These are phyloP conservation scores for Coemansia sp. DNA, from an alignment of 192 early-diverging fungal species.

Conservation along the genomic window DNA sequence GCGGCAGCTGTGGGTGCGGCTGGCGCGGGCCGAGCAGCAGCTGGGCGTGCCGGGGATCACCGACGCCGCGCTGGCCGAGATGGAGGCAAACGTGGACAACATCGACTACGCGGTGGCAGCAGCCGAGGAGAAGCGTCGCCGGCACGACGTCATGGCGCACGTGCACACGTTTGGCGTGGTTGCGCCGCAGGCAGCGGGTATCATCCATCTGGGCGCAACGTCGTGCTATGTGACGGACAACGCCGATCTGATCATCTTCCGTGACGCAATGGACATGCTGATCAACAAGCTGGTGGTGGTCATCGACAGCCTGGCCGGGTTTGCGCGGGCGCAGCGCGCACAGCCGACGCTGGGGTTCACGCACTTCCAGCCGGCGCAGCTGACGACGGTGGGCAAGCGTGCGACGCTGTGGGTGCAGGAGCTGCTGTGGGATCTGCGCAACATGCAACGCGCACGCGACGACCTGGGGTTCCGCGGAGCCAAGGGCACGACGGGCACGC, in stretches of 20 bases:
- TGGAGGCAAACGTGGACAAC: slow-evolving; percentile 80
- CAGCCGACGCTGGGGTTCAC: slow-evolving; percentile 97
- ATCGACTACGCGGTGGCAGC: slow-evolving; percentile 91
- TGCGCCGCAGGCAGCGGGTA: slow-evolving; percentile 82
- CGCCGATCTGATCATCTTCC: slow-evolving; percentile 97
- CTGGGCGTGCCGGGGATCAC: slow-evolving; percentile 89
- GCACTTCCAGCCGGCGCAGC: slow-evolving; percentile 98
- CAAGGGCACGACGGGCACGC: slow-evolving; percentile 99
- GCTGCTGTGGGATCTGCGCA: slow-evolving; percentile 92
- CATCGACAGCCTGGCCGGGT: slow-evolving; percentile 73
- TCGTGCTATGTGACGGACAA: slow-evolving; percentile 99
- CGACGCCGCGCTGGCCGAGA: slow-evolving; percentile 81
- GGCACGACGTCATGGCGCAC: slow-evolving; percentile 99
- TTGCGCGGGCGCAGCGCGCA: slow-evolving; percentile 77
- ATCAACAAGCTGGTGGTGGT: slow-evolving; percentile 84
- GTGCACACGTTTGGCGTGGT: slow-evolving; percentile 93
- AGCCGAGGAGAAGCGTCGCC: slow-evolving; percentile 86
- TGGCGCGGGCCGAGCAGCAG: slow-evolving; percentile 90
- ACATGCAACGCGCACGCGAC: slow-evolving; percentile 80
- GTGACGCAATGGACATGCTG: slow-evolving; percentile 90
- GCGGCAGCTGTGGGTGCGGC: slow-evolving; percentile 92
- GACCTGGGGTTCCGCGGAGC: slow-evolving; percentile 94
- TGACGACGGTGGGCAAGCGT: slow-evolving; percentile 98
- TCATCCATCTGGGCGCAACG: slow-evolving; percentile 98
- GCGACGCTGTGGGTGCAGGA: slow-evolving; percentile 97